Percentiles rank a stretch among this genome's conserved stretches.
Evolutionary conservation across 2,329 filamentous ascomycete species (phyloP).

Genomic region (Alternaria consortialis): DNA sequence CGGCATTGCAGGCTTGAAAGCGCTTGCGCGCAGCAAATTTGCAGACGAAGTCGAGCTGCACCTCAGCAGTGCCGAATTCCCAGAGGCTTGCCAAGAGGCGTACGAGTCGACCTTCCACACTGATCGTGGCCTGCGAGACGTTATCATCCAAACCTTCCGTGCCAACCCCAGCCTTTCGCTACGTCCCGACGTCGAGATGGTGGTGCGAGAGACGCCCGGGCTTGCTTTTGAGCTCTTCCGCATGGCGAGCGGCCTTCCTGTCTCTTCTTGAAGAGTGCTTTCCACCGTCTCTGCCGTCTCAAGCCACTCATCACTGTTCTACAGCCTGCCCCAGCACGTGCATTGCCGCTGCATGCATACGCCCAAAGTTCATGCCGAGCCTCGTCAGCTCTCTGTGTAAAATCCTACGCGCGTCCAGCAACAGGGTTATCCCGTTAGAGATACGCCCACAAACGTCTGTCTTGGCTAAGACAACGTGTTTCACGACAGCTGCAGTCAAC

Average conservation of each 20-base stretch:
- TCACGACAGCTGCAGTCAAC: conserved; percentile 12
- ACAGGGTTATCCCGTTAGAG: not conserved
- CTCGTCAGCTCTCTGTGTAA: conserved; percentile 5
- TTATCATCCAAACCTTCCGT: conserved; percentile 59
- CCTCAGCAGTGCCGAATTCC: conserved; percentile 56
- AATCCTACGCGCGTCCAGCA: conserved; percentile 4
- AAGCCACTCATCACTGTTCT: not conserved
- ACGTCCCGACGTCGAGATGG: conserved; percentile 56
- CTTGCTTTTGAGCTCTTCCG: conserved; percentile 60
- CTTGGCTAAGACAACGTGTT: conserved; percentile 6
- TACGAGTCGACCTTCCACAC: conserved; percentile 60
- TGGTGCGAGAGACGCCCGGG: conserved; percentile 56
- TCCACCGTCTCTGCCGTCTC: not conserved
- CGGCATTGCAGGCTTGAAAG: conserved; percentile 58
- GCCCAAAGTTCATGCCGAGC: not conserved
- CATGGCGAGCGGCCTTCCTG: conserved; percentile 57
- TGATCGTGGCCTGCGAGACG: conserved; percentile 59
- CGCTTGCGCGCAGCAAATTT: conserved; percentile 58
- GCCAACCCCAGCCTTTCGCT: conserved; percentile 56
- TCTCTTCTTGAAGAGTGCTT: conserved; percentile 40
- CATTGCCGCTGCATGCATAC: conserved; percentile 11
- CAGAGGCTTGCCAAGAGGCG: conserved; percentile 59
- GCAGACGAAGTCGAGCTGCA: conserved; percentile 56
- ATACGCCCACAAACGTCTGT: not conserved
- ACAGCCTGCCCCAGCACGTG: not conserved